Evolutionary conservation across 495 filamentous ascomycete genomes (phyloP).

Genomic region (Coniosporium apollinis): DNA sequence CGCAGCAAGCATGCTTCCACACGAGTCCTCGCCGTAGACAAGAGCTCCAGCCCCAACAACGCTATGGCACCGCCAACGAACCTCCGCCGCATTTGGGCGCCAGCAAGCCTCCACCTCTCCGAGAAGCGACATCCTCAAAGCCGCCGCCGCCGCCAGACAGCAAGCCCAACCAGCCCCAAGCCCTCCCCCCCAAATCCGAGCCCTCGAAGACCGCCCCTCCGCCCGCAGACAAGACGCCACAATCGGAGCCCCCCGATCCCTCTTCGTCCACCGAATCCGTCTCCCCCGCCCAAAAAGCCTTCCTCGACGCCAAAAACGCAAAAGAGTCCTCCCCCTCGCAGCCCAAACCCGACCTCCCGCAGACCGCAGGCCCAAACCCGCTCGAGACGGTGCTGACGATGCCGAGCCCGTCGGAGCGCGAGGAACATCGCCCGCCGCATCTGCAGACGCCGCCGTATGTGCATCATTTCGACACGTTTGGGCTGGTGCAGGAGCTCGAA

Average conservation of each 20-base stretch:
- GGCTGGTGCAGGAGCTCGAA: conserved; percentile 60
- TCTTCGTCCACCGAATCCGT: neutral
- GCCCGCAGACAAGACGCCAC: conserved; percentile 1
- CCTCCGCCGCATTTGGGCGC: conserved; percentile 25
- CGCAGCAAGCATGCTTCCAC: conserved; percentile 2
- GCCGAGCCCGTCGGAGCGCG: conserved; percentile 26
- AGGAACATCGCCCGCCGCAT: conserved; percentile 42
- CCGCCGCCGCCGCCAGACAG: conserved; percentile 10
- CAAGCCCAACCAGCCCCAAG: conserved; percentile 6
- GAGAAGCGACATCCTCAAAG: conserved; percentile 12
- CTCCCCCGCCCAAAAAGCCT: conserved; percentile 4
- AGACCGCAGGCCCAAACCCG: conserved; percentile 27
- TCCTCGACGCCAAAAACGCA: too few species aligned
- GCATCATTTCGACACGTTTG: conserved; percentile 93
- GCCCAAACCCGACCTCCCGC: neutral
- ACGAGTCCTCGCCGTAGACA: conserved; percentile 18
- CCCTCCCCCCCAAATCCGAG: conserved; percentile 3
- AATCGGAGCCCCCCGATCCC: neutral
- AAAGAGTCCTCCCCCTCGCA: neutral
- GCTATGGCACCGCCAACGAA: conserved; percentile 51
- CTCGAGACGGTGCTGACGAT: conserved; percentile 51
- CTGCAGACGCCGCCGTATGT: conserved; percentile 62
- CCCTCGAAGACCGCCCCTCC: neutral
- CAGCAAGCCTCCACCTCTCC: conserved; percentile 7
- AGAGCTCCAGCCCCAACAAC: conserved; percentile 17